phyloP scores from a whole-genome alignment of 2,329 filamentous ascomycete genomes.

The Colletotrichum destructivum region DNA sequence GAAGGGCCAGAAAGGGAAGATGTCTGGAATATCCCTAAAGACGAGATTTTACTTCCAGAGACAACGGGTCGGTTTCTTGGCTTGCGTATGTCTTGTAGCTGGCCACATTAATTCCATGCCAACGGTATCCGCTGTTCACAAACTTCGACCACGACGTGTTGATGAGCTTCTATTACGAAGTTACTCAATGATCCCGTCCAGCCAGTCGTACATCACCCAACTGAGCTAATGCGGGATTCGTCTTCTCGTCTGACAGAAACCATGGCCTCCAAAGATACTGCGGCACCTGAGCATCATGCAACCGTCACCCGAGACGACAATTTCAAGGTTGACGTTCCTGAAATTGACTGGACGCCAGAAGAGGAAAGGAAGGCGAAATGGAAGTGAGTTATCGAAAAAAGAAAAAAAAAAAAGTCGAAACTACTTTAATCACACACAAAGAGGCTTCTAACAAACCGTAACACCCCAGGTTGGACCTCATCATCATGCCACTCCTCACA shows the following conservation, averaged over 20 bases:
- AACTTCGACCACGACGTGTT: not conserved
- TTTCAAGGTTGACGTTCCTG: not conserved
- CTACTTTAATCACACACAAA: not conserved
- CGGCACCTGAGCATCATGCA: not conserved
- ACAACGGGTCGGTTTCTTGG: not conserved
- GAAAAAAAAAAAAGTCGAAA: not conserved
- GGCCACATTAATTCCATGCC: not conserved
- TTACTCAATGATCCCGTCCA: not conserved
- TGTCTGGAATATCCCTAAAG: not conserved
- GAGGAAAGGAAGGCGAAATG: constrained; percentile 56
- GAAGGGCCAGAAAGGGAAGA: not conserved
- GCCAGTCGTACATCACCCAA: not conserved
- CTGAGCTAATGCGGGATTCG: not conserved
- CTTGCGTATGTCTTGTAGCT: not conserved
- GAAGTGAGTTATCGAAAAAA: constrained; percentile 50
- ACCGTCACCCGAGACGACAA: not conserved
- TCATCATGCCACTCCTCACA: constrained; percentile 60
- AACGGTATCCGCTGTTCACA: not conserved
- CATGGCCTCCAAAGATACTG: not conserved
- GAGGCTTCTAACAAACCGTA: not conserved
- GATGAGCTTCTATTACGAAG: not conserved
- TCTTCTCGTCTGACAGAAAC: not conserved
- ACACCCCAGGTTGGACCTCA: constrained; percentile 52
- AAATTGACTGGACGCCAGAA: constrained; percentile 52
- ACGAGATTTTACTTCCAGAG: not conserved